Base-by-base conservation (phyloP, 768 basidiomycete species). In the Wakefieldia striispora region DNA sequence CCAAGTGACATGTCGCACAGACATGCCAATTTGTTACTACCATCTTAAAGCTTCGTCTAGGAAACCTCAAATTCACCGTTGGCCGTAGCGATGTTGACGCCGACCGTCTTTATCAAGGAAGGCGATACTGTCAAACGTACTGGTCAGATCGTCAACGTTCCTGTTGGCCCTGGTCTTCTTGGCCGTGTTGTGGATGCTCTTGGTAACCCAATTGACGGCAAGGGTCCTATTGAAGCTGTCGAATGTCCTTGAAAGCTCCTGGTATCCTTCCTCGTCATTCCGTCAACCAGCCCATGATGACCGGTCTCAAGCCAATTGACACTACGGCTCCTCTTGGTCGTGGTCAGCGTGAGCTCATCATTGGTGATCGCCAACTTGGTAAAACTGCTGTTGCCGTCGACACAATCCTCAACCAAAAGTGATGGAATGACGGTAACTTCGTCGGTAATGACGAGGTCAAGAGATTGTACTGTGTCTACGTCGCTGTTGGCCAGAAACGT, bases 341-440 rank as follows among this genome's bases (percentile, higher is more conserved):
- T 87, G 97, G 97, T 56, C 97, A 99, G 79, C 97, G 97, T 91
- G 97, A 99, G 76, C 82, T 99, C 51, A 99, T 99, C 73, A 99
- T 99, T 63, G 97, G 97, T 84, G 97, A 99, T 70, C 94, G 97
- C 86, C 97, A 99, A 70, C 98, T 97, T 54, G 97, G 97, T 53
- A 99, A 99, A 78, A 97, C 94, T 49, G 97, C 97, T 55, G 95
- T 99, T 66, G 97, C 97, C 61, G 89, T 99, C 75, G 97, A 99
- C 80, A 97, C 97, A 69, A 99, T 99, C 69, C 92, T 99, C 62
- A 99, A 99, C 88, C 97, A 99, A 78, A 98, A 91, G 86, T 81
- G 93, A 67, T 99, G 95, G 95, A 99, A 99, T 67, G 94, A 98
- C n/a, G n/a, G n/a, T n/a, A n/a, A n/a, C n/a, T n/a, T n/a, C n/a